A percentile compares a stretch with the other conserved stretches of the same genome.
phyloP scores from a whole-genome alignment of 2,329 filamentous ascomycete species.

The Diplodia sapinea region DNA sequence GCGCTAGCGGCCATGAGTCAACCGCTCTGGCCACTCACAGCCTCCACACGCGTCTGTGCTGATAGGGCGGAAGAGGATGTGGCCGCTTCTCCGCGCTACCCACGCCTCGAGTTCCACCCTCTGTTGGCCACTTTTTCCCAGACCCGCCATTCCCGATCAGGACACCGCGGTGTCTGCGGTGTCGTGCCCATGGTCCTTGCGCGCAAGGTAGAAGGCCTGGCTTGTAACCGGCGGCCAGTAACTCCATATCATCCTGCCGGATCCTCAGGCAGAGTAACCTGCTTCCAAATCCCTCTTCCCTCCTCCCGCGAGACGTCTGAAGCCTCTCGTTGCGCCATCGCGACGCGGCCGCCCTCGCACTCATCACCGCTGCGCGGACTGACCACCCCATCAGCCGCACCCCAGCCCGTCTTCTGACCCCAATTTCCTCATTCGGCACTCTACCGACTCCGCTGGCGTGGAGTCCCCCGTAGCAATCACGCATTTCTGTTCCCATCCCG shows the following conservation, averaged over 20 bases:
- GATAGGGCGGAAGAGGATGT: not conserved
- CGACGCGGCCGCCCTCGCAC: constrained; percentile 20
- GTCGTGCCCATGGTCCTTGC: not conserved
- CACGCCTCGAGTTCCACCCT: not conserved
- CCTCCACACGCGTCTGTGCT: not conserved
- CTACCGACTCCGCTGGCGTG: constrained; percentile 24
- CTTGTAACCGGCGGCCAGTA: constrained; percentile 12
- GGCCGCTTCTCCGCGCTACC: not conserved
- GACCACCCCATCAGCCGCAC: constrained; percentile 18
- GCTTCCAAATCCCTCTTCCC: constrained; percentile 3
- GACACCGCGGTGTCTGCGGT: constrained; percentile 8
- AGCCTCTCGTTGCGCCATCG: constrained; percentile 24
- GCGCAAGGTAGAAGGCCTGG: constrained; percentile 7
- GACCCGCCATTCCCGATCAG: not conserved
- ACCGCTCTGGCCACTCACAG: not conserved
- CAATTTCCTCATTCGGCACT: constrained; percentile 9
- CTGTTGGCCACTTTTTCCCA: not conserved
- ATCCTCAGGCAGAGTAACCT: constrained; percentile 12
- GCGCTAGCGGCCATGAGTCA: constrained; percentile 12
- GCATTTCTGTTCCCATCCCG: constrained; percentile 13
- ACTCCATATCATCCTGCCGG: constrained; percentile 23
- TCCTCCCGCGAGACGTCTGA: constrained; percentile 11
- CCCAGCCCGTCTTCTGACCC: not conserved
- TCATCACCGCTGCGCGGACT: not conserved
- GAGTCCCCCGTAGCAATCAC: constrained; percentile 18